phyloP scores from a whole-genome alignment of 2,329 filamentous ascomycete species.

The Claviceps pazoutovae region DNA sequence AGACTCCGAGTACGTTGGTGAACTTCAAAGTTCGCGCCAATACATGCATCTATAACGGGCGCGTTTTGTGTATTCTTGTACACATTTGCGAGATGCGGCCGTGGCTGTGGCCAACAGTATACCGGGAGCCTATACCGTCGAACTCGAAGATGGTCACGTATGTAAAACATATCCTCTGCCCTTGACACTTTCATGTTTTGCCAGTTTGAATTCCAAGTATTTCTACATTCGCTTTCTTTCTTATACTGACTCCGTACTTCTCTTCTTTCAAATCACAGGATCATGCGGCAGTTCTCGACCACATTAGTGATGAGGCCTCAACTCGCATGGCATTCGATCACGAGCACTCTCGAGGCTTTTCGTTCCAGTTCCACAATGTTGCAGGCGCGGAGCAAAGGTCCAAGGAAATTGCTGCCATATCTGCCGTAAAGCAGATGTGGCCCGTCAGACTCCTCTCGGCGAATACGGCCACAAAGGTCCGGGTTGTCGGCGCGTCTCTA shows the following conservation, averaged over 20 bases:
- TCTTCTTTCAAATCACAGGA: neutral
- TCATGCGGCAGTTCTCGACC: neutral
- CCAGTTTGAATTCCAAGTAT: neutral
- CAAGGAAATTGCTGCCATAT: conserved; percentile 24
- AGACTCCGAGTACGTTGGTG: too few species aligned
- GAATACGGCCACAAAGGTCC: conserved; percentile 30
- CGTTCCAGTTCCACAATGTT: conserved; percentile 35
- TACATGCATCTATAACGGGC: too few species aligned
- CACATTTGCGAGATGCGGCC: conserved; percentile 7
- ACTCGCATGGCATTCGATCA: conserved; percentile 34
- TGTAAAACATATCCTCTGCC: neutral
- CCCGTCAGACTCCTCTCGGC: conserved; percentile 27
- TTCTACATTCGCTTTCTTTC: too few species aligned
- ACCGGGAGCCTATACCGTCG: conserved; percentile 37
- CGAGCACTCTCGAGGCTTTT: conserved; percentile 39
- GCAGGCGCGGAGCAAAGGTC: conserved; percentile 29
- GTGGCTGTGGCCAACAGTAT: conserved; percentile 19
- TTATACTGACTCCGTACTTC: too few species aligned
- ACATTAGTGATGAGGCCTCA: conserved; percentile 15
- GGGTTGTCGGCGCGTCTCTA: conserved; percentile 19
- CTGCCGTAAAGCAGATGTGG: conserved; percentile 36
- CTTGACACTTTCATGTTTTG: neutral
- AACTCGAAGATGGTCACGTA: conserved; percentile 37
- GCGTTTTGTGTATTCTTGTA: too few species aligned
- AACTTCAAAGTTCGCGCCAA: too few species aligned